Evolutionary conservation across 2,329 filamentous ascomycete genomes (phyloP).

Genomic region (Dothideomycetes sp.): DNA sequence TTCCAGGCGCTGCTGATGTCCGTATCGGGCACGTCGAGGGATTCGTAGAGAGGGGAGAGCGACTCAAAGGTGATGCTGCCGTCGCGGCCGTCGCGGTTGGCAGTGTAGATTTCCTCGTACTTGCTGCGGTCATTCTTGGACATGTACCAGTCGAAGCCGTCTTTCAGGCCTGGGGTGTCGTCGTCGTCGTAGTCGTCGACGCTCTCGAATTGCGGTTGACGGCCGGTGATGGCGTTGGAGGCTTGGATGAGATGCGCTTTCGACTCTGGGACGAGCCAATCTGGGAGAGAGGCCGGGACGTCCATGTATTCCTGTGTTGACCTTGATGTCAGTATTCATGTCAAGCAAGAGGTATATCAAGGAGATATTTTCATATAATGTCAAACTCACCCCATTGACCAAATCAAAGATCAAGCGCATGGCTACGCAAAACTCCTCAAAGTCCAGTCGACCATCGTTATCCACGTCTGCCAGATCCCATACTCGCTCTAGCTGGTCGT

Average conservation of each 20-base stretch:
- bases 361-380: neutral
- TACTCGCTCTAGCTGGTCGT: slow-evolving; percentile 85
- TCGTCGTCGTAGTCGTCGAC: slow-evolving; percentile 65
- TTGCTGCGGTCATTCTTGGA: slow-evolving; percentile 79
- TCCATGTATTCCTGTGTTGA: slow-evolving; percentile 70
- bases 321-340: neutral
- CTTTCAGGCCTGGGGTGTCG: slow-evolving; percentile 75
- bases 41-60: slow-evolving; percentile 75
- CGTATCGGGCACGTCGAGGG: slow-evolving; percentile 59
- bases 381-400: slow-evolving; percentile 71
- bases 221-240: slow-evolving; percentile 64
- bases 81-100: slow-evolving; percentile 68
- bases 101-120: slow-evolving; percentile 95
- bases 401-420: slow-evolving; percentile 98
- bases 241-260: slow-evolving; percentile 87
- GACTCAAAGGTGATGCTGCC: slow-evolving; percentile 67
- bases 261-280: slow-evolving; percentile 94
- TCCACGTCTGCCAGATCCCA: slow-evolving; percentile 98
- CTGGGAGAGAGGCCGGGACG: slow-evolving; percentile 75
- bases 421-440: slow-evolving; percentile 98
- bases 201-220: slow-evolving; percentile 72
- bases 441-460: slow-evolving; percentile 93
- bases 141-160: slow-evolving; percentile 99
- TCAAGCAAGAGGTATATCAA: too few relatives aligned
- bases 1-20: slow-evolving; percentile 94